Percentiles rank a stretch among this genome's conserved stretches.
These are phyloP conservation scores for Eucalyptus sideroxylon DNA, from an alignment of 345 rosid species.

Conservation along the genomic window DNA sequence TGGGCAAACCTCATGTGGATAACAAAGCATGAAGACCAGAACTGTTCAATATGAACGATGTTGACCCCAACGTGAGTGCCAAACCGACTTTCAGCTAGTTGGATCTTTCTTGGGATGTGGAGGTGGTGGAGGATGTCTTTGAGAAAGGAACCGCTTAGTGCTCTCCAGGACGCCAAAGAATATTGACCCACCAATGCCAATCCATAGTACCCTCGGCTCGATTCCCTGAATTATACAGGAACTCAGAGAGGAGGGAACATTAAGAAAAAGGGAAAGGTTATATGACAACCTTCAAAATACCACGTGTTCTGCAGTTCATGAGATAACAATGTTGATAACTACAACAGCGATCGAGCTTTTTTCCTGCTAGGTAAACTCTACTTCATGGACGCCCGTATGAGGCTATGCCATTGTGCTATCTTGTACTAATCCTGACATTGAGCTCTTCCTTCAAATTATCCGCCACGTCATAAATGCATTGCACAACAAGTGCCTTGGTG, in stretches of 20 bases:
- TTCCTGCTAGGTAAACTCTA: background rate
- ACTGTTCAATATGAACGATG: background rate
- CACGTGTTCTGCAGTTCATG: background rate
- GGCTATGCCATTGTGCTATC: background rate
- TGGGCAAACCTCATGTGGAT: background rate
- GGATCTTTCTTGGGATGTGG: background rate
- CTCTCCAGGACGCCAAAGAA: slow-evolving; percentile 84
- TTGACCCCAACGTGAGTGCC: background rate
- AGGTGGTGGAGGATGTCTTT: slow-evolving; percentile 24
- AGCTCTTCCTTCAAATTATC: background rate
- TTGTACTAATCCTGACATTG: background rate
- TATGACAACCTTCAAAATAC: background rate
- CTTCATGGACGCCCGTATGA: background rate
- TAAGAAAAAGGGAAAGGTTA: background rate
- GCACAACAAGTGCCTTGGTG: background rate
- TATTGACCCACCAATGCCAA: slow-evolving; percentile 87
- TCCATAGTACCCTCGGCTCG: slow-evolving; percentile 84
- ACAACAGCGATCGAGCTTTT: background rate
- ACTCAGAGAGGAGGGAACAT: background rate
- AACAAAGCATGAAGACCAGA: background rate
- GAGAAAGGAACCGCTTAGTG: slow-evolving; percentile 59
- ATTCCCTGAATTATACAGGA: slow-evolving; percentile 43
- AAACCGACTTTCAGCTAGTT: background rate
- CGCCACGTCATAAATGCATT: background rate
- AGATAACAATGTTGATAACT: background rate